phyloP scores from a whole-genome alignment of 1,139 yeast genomes.

The Tardiomyces blankii region DNA sequence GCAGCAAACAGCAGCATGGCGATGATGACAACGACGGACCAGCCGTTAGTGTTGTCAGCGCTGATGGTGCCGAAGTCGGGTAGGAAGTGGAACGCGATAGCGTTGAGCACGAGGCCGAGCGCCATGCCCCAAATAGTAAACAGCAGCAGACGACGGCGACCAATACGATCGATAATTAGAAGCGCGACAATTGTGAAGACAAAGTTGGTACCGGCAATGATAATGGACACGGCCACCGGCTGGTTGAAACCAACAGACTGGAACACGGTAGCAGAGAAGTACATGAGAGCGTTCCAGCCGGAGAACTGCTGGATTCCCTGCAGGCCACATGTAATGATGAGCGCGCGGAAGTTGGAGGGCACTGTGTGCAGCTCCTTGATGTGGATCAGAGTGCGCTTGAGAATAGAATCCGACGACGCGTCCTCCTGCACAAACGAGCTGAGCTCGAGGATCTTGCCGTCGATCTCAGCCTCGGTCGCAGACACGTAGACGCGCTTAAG shows the following conservation, averaged over 20 bases:
- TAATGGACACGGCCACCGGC: slow-evolving; percentile 86
- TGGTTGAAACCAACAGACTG: slow-evolving; percentile 78
- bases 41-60: slow-evolving; percentile 41
- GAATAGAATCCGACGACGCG: background rate
- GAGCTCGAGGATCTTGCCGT: slow-evolving; percentile 16
- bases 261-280: slow-evolving; percentile 83
- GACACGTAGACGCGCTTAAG: slow-evolving; percentile 35
- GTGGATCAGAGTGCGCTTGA: slow-evolving; percentile 4
- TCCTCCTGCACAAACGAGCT: slow-evolving; percentile 3
- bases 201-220: slow-evolving; percentile 87
- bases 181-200: slow-evolving; percentile 75
- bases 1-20: slow-evolving; percentile 84
- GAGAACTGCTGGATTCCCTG: slow-evolving; percentile 95
- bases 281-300: slow-evolving; percentile 92
- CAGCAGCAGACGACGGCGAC: slow-evolving; percentile 70
- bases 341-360: slow-evolving; percentile 77
- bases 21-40: slow-evolving; percentile 81
- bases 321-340: slow-evolving; percentile 78
- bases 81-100: slow-evolving; percentile 81
- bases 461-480: slow-evolving; percentile 18
- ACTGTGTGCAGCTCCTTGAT: slow-evolving; percentile 57
- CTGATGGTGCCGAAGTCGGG: slow-evolving; percentile 36
- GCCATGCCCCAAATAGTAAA: slow-evolving; percentile 76
- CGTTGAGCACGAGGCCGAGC: slow-evolving; percentile 60
- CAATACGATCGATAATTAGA: slow-evolving; percentile 71